Evolutionary conservation across 495 filamentous ascomycete genomes (phyloP).

Genomic region (Aspergillus incahuasiensis): DNA sequence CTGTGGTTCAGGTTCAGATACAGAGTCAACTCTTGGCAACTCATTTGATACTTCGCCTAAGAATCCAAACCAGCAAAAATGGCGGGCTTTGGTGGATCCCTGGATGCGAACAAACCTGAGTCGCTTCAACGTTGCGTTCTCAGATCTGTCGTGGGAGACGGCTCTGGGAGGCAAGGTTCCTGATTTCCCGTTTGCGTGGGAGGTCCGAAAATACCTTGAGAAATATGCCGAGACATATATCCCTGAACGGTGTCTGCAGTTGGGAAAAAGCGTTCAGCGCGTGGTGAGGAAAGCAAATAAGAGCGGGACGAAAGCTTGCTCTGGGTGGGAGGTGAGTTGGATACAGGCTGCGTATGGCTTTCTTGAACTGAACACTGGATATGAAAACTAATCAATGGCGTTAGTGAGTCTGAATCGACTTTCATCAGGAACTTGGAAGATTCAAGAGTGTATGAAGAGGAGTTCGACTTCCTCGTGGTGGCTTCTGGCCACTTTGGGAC

Average conservation of each 20-base stretch:
- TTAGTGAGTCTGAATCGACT: not conserved
- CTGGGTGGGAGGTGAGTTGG: slow-evolving; percentile 53
- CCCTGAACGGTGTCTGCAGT: slow-evolving; percentile 38
- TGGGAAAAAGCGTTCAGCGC: slow-evolving; percentile 50
- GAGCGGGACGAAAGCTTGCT: slow-evolving; percentile 4
- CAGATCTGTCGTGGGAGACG: slow-evolving; percentile 67
- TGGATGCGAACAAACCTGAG: slow-evolving; percentile 76
- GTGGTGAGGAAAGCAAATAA: slow-evolving; percentile 30
- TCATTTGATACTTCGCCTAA: not conserved
- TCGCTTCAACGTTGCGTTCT: slow-evolving; percentile 72
- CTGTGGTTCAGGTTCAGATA: not conserved
- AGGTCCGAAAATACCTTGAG: slow-evolving; percentile 70
- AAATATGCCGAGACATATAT: slow-evolving; percentile 58
- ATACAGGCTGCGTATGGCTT: slow-evolving; percentile 25
- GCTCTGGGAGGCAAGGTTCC: slow-evolving; percentile 41
- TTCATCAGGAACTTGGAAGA: not conserved
- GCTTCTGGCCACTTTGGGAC: slow-evolving; percentile 72
- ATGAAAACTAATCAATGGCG: not conserved
- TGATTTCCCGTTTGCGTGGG: slow-evolving; percentile 67
- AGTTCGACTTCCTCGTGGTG: slow-evolving; percentile 70
- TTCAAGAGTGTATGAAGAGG: slow-evolving; percentile 19
- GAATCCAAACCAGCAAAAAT: not conserved
- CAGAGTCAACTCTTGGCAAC: not conserved
- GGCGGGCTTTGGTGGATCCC: slow-evolving; percentile 49
- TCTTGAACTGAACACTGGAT: not conserved